phyloP scores from a whole-genome alignment of 176 grass and related monocot genomes.

The Triticum monococcum region DNA sequence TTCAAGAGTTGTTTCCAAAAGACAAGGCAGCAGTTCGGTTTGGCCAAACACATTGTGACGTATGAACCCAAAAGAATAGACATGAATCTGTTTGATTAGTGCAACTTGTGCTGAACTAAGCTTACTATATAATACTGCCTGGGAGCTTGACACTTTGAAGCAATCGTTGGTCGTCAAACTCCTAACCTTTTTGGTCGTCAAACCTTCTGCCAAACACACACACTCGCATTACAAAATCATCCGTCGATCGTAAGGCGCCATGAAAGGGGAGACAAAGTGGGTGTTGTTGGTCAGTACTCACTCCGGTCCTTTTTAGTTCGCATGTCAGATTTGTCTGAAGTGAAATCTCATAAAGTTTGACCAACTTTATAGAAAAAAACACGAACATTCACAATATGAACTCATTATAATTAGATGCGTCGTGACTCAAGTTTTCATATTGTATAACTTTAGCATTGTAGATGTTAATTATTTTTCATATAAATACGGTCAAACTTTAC shows the following conservation, averaged over 20 bases:
- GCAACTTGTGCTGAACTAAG: neutral
- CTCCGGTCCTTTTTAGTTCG: no score
- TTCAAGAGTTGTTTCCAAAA: slow-evolving; percentile 32
- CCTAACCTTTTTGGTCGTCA: slow-evolving; percentile 45
- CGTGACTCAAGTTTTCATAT: no score
- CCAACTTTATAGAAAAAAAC: no score
- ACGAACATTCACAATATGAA: no score
- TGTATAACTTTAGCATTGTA: no score
- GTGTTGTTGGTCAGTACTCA: neutral
- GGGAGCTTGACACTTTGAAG: neutral
- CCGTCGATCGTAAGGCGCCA: neutral
- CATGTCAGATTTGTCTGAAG: no score
- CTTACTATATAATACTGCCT: neutral
- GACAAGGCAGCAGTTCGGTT: slow-evolving; percentile 8
- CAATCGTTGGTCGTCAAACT: neutral
- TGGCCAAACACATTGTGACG: neutral
- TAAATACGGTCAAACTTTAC: no score
- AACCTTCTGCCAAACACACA: slow-evolving; percentile 35
- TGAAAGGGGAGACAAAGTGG: neutral
- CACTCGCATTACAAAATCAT: slow-evolving; percentile 9
- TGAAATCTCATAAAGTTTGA: no score
- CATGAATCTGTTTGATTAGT: neutral
- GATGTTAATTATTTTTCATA: no score
- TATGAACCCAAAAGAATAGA: slow-evolving; percentile 7
- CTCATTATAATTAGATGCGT: no score